Base-by-base conservation (phyloP, 768 basidiomycete species). In the Kwoniella sp. region DNA sequence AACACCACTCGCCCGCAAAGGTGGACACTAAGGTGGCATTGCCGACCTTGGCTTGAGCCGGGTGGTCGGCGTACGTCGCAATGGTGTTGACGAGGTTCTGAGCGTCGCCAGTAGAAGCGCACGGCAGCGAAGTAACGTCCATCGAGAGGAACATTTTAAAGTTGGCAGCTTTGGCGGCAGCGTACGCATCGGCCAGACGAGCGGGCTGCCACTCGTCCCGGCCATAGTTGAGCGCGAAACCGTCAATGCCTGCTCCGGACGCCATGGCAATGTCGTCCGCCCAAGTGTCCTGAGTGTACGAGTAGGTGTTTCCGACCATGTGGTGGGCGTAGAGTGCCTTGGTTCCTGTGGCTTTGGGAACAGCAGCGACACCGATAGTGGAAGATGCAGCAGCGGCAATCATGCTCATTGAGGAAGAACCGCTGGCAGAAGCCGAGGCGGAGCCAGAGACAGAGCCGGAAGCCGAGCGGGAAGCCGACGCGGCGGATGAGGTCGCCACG, bases 181-280 rank as follows among this genome's bases (percentile, higher is more conserved):
- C 53, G 50, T 76, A 76, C 5, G 75, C 75, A 39, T 67, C 53
- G 7, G 60, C 57, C 27, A 75, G 56, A 11, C 59, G 51, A 19
- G 46, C 49, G 46, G 62, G 47, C 32, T 75, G 67, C 73, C 73
- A 77, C n/a, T 39, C 51, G 48, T 70, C 69, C 11, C 51, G 50
- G 2, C 76, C 76, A 23, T 73, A 46, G 58, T 77, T 77, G 33
- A 77, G 60, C 5, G 75, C 76, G 45, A 77, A 77, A 4, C 73
- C 76, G 48, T 77, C 75, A 37, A 75, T 73, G 14, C 76, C 76
- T 2, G 62, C 61, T 5, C 54, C 62, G 1, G 48, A 19, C 7
- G 76, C 76, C n/a, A 60, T 57, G 25, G 37, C 43, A 42, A 76
- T 73, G 34, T 76, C 73, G 33, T 60, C 56, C 11, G 59, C 53